Evolutionary conservation across 75 land plant genomes (phyloP), one percentile per base, ranked within the genome.

Genomic region (Azolla pinnata): DNA sequence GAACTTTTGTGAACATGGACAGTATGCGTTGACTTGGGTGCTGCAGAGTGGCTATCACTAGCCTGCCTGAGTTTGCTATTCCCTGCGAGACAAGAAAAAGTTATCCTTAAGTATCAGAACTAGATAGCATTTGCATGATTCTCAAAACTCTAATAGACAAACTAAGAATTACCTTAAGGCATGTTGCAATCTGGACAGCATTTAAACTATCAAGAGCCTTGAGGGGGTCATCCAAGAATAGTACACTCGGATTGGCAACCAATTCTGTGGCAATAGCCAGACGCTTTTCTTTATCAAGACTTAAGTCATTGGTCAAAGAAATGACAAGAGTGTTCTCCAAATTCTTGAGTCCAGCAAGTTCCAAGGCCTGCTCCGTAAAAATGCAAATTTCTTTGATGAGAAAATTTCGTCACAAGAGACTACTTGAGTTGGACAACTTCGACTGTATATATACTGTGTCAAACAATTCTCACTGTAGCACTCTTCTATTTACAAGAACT

Each of bases 231-330:
- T 72, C 74, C 42, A 69, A 58, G 52, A 69, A 69, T 10, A 69
- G 24, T n/a, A 69, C 53, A 31, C 72, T 69, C 31, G 72, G 72
- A 31, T 69, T 69, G 28, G 67, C 67, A 28, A 57, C 72, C 40
- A 69, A 64, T 58, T 69, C 72, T 5, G 65, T 63, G 58, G 72
- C 72, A 5, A 69, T 69, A 14, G 62, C 38, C 27, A 66, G 52
- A 16, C 69, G 69, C 35, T 27, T 56, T 29, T 59, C 69, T 31
- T 66, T 49, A 33, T 57, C 61, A 19, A 25, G 20, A 16, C 61
- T 34, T 31, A 59, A 48, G 16, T 66, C 62, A 27, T 59, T 44
- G 18, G 38, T 59, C 62, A 31, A 25, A 12, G 62, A 44, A 29
- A 2, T n/a, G 1, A 66, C 28, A 31, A 66, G 14, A 1, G 20